Evolutionary conservation across 1,139 yeast species (phyloP).

Genomic region (Chernovozyma aurita): DNA sequence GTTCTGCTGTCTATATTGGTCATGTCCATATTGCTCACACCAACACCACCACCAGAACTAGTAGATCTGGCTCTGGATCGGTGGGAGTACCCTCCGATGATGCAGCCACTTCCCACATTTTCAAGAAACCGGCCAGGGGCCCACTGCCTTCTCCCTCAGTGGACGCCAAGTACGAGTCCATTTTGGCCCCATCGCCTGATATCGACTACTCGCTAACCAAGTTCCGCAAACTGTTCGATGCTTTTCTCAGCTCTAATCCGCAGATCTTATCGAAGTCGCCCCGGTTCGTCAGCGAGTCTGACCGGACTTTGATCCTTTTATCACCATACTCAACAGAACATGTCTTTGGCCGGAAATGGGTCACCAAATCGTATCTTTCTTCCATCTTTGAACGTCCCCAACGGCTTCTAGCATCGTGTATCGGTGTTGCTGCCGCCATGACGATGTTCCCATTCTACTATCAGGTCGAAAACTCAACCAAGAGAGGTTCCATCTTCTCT

Average conservation of each 20-base stretch:
- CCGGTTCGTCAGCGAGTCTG: slow-evolving; percentile 38
- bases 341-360: slow-evolving; percentile 75
- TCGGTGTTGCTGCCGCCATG: slow-evolving; percentile 76
- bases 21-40: too few relatives aligned
- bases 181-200: slow-evolving; percentile 29
- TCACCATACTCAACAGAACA: slow-evolving; percentile 65
- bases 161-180: too few relatives aligned
- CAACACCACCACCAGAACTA: too few relatives aligned
- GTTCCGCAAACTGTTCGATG: slow-evolving; percentile 41
- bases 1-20: too few relatives aligned
- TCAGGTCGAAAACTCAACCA: slow-evolving; percentile 46
- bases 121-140: too few relatives aligned
- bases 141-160: too few relatives aligned
- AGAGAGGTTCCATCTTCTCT: slow-evolving; percentile 43
- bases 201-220: slow-evolving; percentile 33
- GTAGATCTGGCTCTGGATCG: too few relatives aligned
- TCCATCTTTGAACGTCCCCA: slow-evolving; percentile 86
- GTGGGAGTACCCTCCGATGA: too few relatives aligned
- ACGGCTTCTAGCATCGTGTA: slow-evolving; percentile 66
- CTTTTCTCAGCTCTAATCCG: slow-evolving; percentile 50
- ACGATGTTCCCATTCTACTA: slow-evolving; percentile 65
- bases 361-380: slow-evolving; percentile 58
- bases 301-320: slow-evolving; percentile 49
- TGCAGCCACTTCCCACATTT: too few relatives aligned
- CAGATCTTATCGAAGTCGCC: slow-evolving; percentile 51